Evolutionary conservation across 176 grass and related monocot species (phyloP).

Genomic region (Oryza nivara): DNA sequence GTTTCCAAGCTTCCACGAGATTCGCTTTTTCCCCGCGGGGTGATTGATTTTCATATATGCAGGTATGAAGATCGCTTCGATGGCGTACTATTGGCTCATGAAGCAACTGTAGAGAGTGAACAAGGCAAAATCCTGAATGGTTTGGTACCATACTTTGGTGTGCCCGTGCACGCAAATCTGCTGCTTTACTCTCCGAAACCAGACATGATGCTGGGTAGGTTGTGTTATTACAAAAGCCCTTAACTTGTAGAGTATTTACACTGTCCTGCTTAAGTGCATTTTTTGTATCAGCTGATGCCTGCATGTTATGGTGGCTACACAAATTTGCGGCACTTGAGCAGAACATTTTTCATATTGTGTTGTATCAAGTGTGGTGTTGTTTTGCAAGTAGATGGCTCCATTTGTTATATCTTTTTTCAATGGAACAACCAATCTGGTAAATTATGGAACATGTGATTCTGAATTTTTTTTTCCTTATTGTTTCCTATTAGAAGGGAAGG

Average conservation of each 20-base stretch:
- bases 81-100: slow-evolving; percentile 66
- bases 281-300: not conserved
- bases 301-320: not conserved
- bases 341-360: not conserved
- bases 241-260: not conserved
- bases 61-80: slow-evolving; percentile 83
- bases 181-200: slow-evolving; percentile 81
- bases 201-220: slow-evolving; percentile 75
- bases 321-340: not conserved
- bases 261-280: not conserved
- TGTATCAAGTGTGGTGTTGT: not conserved
- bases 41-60: slow-evolving; percentile 3
- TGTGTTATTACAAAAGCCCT: not conserved
- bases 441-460: slow-evolving; percentile 22
- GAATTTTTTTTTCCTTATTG: slow-evolving; percentile 18
- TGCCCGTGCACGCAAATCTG: slow-evolving; percentile 54
- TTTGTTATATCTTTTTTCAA: not conserved
- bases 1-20: not conserved
- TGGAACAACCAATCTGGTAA: not conserved
- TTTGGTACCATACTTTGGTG: slow-evolving; percentile 68
- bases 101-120: slow-evolving; percentile 28
- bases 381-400: not conserved
- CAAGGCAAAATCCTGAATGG: slow-evolving; percentile 68
- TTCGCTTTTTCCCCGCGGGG: not conserved
- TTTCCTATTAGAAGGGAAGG: slow-evolving; percentile 78